A percentile compares a stretch with the other conserved stretches of the same genome.
Conservation (phyloP, 2,329 filamentous ascomycete genomes). For the Aspergillus quadricinctus region DNA sequence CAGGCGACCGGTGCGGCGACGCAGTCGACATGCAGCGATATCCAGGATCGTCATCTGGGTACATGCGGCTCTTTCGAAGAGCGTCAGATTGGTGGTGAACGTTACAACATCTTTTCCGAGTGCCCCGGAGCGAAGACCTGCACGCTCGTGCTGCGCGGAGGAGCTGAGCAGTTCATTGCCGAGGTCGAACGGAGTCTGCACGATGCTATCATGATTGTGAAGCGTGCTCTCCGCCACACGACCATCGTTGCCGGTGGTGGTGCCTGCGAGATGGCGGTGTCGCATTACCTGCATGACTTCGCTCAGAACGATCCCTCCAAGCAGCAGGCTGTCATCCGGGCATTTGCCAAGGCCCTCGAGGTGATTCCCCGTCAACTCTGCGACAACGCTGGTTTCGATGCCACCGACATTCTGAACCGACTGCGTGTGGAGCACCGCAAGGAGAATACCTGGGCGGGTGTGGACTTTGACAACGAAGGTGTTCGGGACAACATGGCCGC, state of each 20-base stretch:
- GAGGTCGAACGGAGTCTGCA: constrained; percentile 97
- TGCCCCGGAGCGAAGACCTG: constrained; percentile 96
- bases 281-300: constrained; percentile 84
- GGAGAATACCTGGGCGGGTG: constrained; percentile 88
- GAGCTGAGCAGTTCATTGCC: constrained; percentile 97
- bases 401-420: constrained; percentile 95
- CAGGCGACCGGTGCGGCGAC: constrained; percentile 88
- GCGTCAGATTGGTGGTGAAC: constrained; percentile 92
- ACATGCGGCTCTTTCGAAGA: constrained; percentile 90
- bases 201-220: constrained; percentile 99
- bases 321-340: constrained; percentile 96
- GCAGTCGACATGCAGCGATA: constrained; percentile 96
- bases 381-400: constrained; percentile 97
- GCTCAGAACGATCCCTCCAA: constrained; percentile 89
- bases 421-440: constrained; percentile 94
- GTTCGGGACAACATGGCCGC: constrained; percentile 90
- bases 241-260: constrained; percentile 93
- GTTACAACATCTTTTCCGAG: constrained; percentile 97
- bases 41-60: constrained; percentile 81
- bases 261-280: constrained; percentile 94
- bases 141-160: constrained; percentile 89
- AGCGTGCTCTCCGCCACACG: constrained; percentile 92
- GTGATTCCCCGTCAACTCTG: constrained; percentile 95
- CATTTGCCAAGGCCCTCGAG: constrained; percentile 94
- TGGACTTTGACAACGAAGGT: constrained; percentile 90